Evolutionary conservation across 176 grass and related monocot genomes (phyloP), one percentile per base, ranked within the genome.

Genomic region (Olyra latifolia): DNA sequence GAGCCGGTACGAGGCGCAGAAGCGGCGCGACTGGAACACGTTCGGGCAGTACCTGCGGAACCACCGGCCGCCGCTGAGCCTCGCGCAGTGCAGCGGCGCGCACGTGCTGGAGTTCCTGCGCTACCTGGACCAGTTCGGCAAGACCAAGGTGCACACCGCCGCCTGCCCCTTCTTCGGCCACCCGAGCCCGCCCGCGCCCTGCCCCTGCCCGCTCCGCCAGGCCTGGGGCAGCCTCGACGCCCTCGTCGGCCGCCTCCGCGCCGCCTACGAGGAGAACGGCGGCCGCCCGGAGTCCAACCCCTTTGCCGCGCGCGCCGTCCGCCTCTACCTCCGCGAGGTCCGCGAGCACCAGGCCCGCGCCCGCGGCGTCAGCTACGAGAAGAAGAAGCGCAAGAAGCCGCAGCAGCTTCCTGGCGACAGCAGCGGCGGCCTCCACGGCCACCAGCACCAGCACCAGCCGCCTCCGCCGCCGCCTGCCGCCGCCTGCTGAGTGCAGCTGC

Each of bases 301-400:
- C 29, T 97, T 97, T 76, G 94, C 86, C 0, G 94, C 91, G 38
- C 88, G 94, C 60, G 91, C 94, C 48, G 91, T 97, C 8, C 90
- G 94, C 44, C 94, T 97, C 23, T 97, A 97, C 78, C 94, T 97
- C 81, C 91, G 94, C 62, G 94, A 97, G 83, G 94, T 97, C 56
- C 87, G 94, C 69, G 91, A 97, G 91, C 88, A 93, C 80, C 94
- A 97, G 86, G 88, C 91, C 8, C 90, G 88, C 19, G 94, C 94
- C 8, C 83, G 94, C 13, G 94, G 94, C 35, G 90, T 97, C 57
- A 97, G 94, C 88, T 97, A 97, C 71, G 94, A 97, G 94, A 97
- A 97, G 88, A 97, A 97, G 88, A 97, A 97, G 77, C 94, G 94
- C 86, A 97, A 93, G 94, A 97, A 97, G 80, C 72, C 87, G 43